Conservation (phyloP, 208 protist genomes). For the Phytomonas sp. region DNA sequence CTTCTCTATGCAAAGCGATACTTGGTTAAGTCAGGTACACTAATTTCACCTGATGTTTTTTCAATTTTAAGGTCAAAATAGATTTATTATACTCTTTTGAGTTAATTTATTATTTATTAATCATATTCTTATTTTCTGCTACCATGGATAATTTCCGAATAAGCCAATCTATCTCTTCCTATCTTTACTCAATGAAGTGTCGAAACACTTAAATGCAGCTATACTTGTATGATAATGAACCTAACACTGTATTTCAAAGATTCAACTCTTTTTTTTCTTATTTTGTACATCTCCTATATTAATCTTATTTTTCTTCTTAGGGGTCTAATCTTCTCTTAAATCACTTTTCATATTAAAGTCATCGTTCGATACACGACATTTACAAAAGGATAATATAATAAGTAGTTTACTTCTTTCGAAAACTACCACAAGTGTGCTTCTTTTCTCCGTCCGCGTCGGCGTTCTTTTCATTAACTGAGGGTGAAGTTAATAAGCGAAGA, state of each 20-base stretch:
- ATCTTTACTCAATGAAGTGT: neutral
- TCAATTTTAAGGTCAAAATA: neutral
- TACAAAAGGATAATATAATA: neutral
- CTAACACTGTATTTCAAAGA: neutral
- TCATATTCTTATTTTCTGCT: neutral
- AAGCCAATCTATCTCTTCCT: neutral
- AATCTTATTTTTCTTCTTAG: conserved; percentile 5
- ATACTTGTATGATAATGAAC: neutral
- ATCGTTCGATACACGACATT: neutral
- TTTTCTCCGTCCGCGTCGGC: neutral
- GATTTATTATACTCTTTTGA: neutral
- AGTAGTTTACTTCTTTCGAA: neutral
- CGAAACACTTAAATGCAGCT: neutral
- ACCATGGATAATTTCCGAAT: neutral
- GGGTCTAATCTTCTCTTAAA: neutral
- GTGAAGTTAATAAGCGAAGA: neutral
- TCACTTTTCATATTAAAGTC: neutral
- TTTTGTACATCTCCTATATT: neutral
- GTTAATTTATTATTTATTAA: neutral
- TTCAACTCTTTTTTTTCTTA: neutral
- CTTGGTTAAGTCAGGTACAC: neutral
- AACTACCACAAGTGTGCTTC: neutral
- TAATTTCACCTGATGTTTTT: neutral
- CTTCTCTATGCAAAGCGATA: neutral
- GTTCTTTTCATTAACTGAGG: neutral